Base-by-base conservation (phyloP, 2,329 filamentous ascomycete genomes). In the Iodosphaeria phyllophila region DNA sequence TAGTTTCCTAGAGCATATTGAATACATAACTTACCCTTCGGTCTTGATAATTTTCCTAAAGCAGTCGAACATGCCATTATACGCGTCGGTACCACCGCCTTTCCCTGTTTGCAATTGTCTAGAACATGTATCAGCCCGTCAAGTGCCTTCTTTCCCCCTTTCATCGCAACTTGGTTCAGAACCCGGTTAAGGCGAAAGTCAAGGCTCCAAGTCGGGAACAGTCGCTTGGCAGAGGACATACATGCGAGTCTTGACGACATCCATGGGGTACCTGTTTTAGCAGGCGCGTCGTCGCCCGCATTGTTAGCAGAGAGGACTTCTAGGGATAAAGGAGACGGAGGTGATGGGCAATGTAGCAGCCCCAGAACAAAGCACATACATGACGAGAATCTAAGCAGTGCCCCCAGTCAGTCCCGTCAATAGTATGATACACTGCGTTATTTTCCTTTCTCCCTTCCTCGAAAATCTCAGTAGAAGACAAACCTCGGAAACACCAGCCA, bases 161-260 rank as follows among this genome's bases (percentile, higher is more conserved):
- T n/a, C n/a, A n/a, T n/a, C n/a, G n/a, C n/a, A n/a, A n/a, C n/a
- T n/a, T n/a, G n/a, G n/a, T n/a, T n/a, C n/a, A n/a, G n/a, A n/a
- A n/a, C n/a, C n/a, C n/a, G n/a, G n/a, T n/a, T n/a, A n/a, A 42
- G 32, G 32, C 34, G 34, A 35, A 19, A 17, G 22, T 22, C 29
- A 26, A 28, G 18, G 16, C 21, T 23, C 24, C 28, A 10, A 22
- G 13, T 10, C 22, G 26, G 9, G 9, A 20, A 13, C 16, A 16
- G 13, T 10, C 12, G 24, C 10, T 20, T 20, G 27, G 30, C 23
- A 35, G 34, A 28, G 21, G 21, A 51, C 74, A 65, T 68, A 89
- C 78, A 92, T 77, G 74, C 86, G 67, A 36, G 89, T 95, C 68
- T 95, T 95, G 52, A 95, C 82, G 30, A 98, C 89, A 51, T 98